These are phyloP conservation scores for Lepidium campestre DNA, from an alignment of 441 rosid genomes.

Conservation along the genomic window DNA sequence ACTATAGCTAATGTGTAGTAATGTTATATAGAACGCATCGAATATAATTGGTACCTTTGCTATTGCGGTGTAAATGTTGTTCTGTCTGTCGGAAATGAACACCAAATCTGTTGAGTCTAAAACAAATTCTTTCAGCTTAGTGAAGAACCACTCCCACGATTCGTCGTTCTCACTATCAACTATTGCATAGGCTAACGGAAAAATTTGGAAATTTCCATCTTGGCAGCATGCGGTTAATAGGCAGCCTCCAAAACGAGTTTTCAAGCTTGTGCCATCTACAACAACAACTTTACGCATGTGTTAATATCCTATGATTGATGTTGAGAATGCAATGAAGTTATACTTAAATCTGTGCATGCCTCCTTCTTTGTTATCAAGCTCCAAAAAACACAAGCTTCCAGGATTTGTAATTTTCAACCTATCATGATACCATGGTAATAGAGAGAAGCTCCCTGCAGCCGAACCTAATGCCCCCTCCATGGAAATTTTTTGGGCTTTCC, in stretches of 20 bases:
- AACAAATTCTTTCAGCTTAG: background rate
- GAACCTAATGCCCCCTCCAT: too few species aligned
- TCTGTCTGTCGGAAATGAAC: background rate
- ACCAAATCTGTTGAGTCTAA: background rate
- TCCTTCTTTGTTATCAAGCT: too few species aligned
- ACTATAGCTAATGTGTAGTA: too few species aligned
- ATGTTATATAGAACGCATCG: too few species aligned
- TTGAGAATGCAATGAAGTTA: background rate
- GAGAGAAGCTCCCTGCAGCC: too few species aligned
- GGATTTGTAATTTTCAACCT: background rate
- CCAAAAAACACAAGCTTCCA: background rate
- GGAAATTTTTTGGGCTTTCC: too few species aligned
- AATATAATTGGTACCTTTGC: background rate
- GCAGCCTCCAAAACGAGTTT: background rate
- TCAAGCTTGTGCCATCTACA: too few species aligned
- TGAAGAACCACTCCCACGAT: background rate
- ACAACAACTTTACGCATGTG: background rate
- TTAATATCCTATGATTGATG: background rate
- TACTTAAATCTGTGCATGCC: background rate
- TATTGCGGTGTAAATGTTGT: background rate
- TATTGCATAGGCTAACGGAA: background rate
- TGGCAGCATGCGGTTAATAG: background rate
- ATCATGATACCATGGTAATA: too few species aligned
- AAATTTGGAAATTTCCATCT: background rate
- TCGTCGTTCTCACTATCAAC: background rate